Evolutionary conservation across 2,329 filamentous ascomycete genomes (phyloP).

Genomic region (Incumbomyces delicatus): DNA sequence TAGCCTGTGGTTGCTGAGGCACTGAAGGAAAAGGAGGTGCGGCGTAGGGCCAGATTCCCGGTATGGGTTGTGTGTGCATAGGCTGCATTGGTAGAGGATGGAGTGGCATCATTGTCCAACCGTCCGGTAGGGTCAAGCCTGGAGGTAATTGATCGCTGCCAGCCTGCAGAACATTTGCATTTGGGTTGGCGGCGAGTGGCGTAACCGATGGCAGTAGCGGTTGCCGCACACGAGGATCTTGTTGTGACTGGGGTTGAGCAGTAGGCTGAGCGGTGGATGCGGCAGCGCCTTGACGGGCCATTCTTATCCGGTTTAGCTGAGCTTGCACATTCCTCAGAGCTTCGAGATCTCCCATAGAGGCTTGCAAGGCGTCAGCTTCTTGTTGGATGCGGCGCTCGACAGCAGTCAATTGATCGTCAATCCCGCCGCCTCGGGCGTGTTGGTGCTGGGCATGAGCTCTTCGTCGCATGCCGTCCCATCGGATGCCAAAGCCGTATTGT

Average conservation of each 20-base stretch:
- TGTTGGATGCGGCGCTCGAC: conserved; percentile 60
- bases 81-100: conserved; percentile 23
- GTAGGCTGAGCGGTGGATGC: conserved; percentile 4
- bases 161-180: conserved; percentile 25
- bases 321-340: conserved; percentile 57
- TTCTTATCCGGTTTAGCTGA: conserved; percentile 58
- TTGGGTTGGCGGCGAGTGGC: conserved; percentile 20
- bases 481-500: conserved; percentile 34
- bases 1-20: not conserved
- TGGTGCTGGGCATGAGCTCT: conserved; percentile 16
- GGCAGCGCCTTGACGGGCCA: conserved; percentile 5
- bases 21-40: not conserved
- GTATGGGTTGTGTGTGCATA: not conserved
- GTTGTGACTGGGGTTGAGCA: conserved; percentile 7
- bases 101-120: conserved; percentile 42
- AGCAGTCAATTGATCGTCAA: conserved; percentile 53
- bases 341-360: conserved; percentile 58
- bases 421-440: conserved; percentile 18
- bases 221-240: conserved; percentile 10
- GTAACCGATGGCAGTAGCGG: conserved; percentile 6
- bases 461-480: conserved; percentile 21
- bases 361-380: conserved; percentile 54
- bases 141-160: conserved; percentile 40
- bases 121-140: conserved; percentile 43
- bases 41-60: too few relatives aligned